phyloP scores from a whole-genome alignment of 495 filamentous ascomycete species.

The Paragyromitra xinjiangensis region DNA sequence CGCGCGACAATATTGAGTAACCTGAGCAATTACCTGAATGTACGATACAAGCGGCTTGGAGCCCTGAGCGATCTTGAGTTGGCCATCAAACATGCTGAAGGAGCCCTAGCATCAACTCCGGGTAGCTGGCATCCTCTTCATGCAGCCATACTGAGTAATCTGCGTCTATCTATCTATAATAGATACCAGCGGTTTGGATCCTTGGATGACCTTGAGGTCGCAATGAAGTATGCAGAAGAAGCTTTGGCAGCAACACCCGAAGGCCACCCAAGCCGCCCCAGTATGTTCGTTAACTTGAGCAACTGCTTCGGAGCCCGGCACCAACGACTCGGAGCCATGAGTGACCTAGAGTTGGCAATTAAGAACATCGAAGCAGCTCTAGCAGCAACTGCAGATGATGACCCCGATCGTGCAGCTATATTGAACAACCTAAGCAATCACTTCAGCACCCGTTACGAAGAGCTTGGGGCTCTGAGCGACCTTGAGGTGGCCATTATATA shows the following conservation, averaged over 20 bases:
- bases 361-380: neutral
- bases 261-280: neutral
- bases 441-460: neutral
- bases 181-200: neutral
- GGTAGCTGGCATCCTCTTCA: neutral
- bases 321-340: neutral
- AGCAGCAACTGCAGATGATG: neutral
- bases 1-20: constrained; percentile 7
- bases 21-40: neutral
- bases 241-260: constrained; percentile 2
- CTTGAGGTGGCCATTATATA: neutral
- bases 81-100: constrained; percentile 2
- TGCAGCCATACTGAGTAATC: constrained; percentile 6
- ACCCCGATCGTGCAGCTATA: neutral
- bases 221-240: constrained; percentile 7
- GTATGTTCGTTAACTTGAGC: neutral
- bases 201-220: constrained; percentile 1
- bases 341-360: constrained; percentile 1
- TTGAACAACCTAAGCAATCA: neutral
- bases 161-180: constrained; percentile 2
- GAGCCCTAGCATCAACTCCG: neutral
- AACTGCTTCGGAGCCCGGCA: neutral
- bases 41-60: neutral
- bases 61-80: neutral
- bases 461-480: neutral